These are phyloP conservation scores for Tulasnella sp. DNA, from an alignment of 768 basidiomycete species.

Conservation along the genomic window DNA sequence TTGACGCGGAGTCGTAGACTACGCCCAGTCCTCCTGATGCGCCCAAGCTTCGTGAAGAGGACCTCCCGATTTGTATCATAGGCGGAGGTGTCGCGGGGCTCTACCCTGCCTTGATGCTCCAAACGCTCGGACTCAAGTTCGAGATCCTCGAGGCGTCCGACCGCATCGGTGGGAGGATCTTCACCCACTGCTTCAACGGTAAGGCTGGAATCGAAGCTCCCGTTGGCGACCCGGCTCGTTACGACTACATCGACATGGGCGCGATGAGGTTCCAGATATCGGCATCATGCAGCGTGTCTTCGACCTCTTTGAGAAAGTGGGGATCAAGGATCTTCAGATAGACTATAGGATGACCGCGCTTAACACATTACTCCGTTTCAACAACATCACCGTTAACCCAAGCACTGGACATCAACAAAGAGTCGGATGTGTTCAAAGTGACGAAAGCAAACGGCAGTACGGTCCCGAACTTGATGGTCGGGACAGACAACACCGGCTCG, in stretches of 20 bases:
- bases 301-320: background rate
- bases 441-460: no score
- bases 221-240: background rate
- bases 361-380: no score
- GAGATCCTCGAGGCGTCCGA: background rate
- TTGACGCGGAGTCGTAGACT: no score
- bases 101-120: background rate
- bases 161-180: background rate
- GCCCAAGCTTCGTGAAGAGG: no score
- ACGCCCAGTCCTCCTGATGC: no score
- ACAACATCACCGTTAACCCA: background rate
- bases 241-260: background rate
- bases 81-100: background rate
- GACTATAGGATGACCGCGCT: background rate
- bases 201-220: background rate
- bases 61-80: background rate
- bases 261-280: background rate
- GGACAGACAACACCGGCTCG: no score
- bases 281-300: background rate
- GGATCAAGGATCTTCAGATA: background rate
- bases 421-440: no score
- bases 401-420: background rate
- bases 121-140: background rate
- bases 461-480: background rate
- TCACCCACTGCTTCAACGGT: no score